phyloP scores from a whole-genome alignment of 805 yeast genomes.

The Kazachstania africana region DNA sequence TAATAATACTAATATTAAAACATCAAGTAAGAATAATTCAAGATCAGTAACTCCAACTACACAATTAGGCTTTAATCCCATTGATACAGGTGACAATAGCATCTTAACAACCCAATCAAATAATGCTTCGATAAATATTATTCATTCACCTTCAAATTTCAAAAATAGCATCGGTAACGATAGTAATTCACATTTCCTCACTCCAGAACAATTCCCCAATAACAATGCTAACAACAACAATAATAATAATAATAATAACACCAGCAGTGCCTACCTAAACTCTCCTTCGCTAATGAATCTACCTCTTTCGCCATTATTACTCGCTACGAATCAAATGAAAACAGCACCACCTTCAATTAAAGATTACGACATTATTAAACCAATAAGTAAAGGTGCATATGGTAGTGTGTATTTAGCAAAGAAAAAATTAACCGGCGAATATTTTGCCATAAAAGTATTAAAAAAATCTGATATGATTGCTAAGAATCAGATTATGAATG shows the following conservation, averaged over 20 bases:
- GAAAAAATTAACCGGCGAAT: conserved; percentile 80
- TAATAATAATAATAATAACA: conserved; percentile 19
- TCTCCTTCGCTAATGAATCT: conserved; percentile 46
- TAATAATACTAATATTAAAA: conserved; percentile 21
- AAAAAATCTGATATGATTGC: conserved; percentile 94
- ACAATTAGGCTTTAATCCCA: conserved; percentile 6
- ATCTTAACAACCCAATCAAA: not conserved
- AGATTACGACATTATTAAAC: conserved; percentile 84
- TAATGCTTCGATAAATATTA: not conserved
- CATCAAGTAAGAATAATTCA: conserved; percentile 10
- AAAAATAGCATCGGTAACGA: conserved; percentile 1
- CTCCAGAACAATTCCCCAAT: conserved; percentile 34
- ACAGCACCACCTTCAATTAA: conserved; percentile 61
- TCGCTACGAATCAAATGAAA: conserved; percentile 46
- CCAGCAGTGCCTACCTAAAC: too few relatives aligned
- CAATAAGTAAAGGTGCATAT: conserved; percentile 94
- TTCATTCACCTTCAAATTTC: conserved; percentile 1
- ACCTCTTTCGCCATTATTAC: conserved; percentile 70
- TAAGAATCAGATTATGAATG: conserved; percentile 90
- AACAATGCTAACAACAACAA: conserved; percentile 34
- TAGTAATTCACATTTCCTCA: conserved; percentile 5
- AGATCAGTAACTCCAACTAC: conserved; percentile 17
- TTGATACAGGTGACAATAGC: not conserved
- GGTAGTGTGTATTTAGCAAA: conserved; percentile 87
- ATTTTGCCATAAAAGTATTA: conserved; percentile 86